phyloP scores from a whole-genome alignment of 2,329 filamentous ascomycete genomes.

The Drechslerella stenobrocha region DNA sequence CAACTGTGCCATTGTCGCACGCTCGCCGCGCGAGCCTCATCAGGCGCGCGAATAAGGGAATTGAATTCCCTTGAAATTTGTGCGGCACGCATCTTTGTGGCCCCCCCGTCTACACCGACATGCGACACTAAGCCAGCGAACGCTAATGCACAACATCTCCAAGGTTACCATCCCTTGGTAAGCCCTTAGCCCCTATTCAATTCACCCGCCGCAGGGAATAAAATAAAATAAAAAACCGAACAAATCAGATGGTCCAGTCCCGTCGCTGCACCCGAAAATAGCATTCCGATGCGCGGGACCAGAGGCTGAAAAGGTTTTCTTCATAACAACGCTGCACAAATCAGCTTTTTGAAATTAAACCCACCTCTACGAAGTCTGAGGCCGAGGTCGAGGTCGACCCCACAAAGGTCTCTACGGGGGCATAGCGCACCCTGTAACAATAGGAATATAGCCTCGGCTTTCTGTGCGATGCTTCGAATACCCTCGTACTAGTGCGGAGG shows the following conservation, averaged over 20 bases:
- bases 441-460: background rate
- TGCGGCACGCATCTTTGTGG: constrained; percentile 19
- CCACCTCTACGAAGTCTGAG: too few relatives aligned
- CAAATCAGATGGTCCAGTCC: background rate
- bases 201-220: too few relatives aligned
- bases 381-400: too few relatives aligned
- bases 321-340: background rate
- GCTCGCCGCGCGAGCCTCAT: constrained; percentile 19
- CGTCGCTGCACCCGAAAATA: constrained; percentile 4
- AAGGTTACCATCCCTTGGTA: background rate
- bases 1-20: background rate
- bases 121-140: background rate
- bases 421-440: too few relatives aligned
- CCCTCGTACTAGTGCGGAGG: background rate
- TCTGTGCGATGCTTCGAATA: background rate
- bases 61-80: constrained; percentile 4
- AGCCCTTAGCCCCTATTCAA: too few relatives aligned
- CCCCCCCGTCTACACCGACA: background rate
- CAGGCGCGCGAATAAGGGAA: constrained; percentile 47
- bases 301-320: background rate
- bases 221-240: background rate
- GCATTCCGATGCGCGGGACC: background rate
- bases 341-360: background rate
- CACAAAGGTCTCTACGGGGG: too few relatives aligned
- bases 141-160: too few relatives aligned